phyloP scores from a whole-genome alignment of 83 land plant species.

The Thuja plicata region DNA sequence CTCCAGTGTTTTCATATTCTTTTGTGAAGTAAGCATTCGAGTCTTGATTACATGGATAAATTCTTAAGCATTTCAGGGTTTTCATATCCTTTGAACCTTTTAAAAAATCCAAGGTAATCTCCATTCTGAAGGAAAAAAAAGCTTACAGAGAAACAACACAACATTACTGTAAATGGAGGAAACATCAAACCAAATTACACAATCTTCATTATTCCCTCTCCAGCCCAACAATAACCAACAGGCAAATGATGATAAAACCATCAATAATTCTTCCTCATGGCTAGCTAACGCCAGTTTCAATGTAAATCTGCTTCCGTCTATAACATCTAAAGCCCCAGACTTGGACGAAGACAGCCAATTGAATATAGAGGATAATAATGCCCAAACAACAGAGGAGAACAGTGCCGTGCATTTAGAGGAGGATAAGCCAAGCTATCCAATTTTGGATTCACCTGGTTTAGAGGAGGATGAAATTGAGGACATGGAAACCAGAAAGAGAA shows the following conservation, averaged over 20 bases:
- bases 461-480: conserved; percentile 8
- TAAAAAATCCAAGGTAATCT: neutral
- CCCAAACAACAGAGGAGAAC: neutral
- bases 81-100: too few relatives aligned
- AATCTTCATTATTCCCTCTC: neutral
- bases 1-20: neutral
- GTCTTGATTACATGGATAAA: neutral
- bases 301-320: neutral
- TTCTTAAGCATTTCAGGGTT: neutral
- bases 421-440: conserved; percentile 1
- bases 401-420: neutral
- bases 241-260: neutral
- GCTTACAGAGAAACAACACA: neutral
- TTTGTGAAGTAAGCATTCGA: too few relatives aligned
- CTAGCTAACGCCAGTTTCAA: conserved; percentile 7
- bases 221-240: neutral
- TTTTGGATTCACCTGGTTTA: conserved; percentile 5
- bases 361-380: neutral
- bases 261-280: conserved; percentile 2
- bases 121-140: neutral
- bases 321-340: neutral
- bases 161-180: neutral
- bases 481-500: conserved; percentile 15
- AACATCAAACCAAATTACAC: neutral
- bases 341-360: neutral